These are phyloP conservation scores for Sclerotinia subarctica DNA, from an alignment of 2,329 filamentous ascomycete genomes.

Conservation along the genomic window DNA sequence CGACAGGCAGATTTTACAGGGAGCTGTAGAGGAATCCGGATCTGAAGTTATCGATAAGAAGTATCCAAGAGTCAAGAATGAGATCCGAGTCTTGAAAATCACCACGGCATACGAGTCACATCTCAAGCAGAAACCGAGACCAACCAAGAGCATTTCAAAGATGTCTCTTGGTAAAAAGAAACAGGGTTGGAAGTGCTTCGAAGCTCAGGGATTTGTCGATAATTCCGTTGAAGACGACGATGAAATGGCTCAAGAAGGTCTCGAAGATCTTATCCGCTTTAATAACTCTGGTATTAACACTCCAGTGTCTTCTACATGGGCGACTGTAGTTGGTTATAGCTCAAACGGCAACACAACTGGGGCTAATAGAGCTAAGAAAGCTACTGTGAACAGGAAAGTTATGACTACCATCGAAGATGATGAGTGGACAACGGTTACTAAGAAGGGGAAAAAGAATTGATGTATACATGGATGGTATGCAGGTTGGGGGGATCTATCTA, in stretches of 20 bases:
- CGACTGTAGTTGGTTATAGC: neutral
- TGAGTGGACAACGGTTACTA: constrained; percentile 13
- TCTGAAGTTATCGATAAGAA: neutral
- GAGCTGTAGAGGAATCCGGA: neutral
- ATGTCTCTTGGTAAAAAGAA: neutral
- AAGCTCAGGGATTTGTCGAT: neutral
- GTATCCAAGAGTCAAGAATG: neutral
- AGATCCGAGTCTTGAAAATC: constrained; percentile 3
- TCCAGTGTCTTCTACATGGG: neutral
- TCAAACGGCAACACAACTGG: neutral
- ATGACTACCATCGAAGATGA: neutral
- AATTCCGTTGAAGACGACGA: neutral
- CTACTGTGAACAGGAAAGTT: neutral
- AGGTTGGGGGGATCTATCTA: neutral
- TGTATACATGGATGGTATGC: neutral
- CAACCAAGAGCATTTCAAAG: neutral
- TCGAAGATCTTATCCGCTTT: constrained; percentile 4
- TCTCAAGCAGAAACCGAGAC: neutral
- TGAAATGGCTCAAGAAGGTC: constrained; percentile 1
- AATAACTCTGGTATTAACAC: neutral
- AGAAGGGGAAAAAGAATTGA: constrained; percentile 18
- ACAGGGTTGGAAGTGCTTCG: neutral
- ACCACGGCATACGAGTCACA: neutral
- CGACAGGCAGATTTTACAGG: neutral
- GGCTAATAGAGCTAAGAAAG: neutral